Percentiles rank a stretch among this genome's conserved stretches.
Conservation (phyloP, 192 early-diverging fungal species). For the Backusella sp. region DNA sequence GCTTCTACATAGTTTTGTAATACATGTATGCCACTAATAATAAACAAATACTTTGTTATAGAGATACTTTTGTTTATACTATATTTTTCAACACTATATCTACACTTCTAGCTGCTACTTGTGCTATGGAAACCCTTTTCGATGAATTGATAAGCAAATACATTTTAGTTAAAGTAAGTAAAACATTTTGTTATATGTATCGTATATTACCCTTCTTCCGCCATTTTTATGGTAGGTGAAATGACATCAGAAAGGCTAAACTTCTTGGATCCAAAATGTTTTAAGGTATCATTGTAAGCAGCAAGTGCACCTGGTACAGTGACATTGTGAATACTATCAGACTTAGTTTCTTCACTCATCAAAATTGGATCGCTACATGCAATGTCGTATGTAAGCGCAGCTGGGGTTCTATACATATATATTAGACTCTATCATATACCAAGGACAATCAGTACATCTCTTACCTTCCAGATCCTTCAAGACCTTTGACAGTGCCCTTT, state of each 20-base stretch:
- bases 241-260: conserved; percentile 56
- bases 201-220: conserved; percentile 57
- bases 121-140: too few species aligned
- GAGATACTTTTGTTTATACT: too few species aligned
- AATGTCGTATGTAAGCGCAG: conserved; percentile 48
- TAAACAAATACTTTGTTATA: conserved; percentile 24
- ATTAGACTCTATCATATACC: conserved; percentile 9
- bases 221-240: conserved; percentile 63
- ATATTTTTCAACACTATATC: not conserved
- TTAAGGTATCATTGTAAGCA: conserved; percentile 67
- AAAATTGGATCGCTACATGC: conserved; percentile 32
- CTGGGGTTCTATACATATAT: conserved; percentile 43
- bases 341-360: conserved; percentile 25
- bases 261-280: conserved; percentile 60
- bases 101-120: too few species aligned
- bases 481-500: conserved; percentile 44
- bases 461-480: conserved; percentile 62
- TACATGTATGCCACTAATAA: conserved; percentile 8
- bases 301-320: conserved; percentile 75
- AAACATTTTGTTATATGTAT: not conserved
- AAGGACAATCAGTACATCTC: not conserved
- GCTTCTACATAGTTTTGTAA: conserved; percentile 15
- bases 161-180: not conserved
- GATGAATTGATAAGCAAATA: not conserved
- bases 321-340: conserved; percentile 40